These are phyloP conservation scores for Brassica cretica DNA, from an alignment of 345 rosid genomes.

Conservation along the genomic window DNA sequence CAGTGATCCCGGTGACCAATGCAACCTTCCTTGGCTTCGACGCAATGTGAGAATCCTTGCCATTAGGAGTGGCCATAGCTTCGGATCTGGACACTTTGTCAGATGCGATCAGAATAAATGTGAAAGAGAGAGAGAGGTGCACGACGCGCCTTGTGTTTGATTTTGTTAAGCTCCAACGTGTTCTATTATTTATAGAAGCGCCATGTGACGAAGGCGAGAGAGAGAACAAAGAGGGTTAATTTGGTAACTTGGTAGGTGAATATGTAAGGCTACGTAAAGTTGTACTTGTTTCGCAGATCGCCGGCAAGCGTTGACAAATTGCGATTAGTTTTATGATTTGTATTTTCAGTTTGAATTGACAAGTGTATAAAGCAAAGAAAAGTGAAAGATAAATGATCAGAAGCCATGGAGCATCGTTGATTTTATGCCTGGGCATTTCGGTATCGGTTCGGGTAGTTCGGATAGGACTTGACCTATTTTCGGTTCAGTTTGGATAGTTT, in stretches of 20 bases:
- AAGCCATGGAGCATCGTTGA: too few relatives aligned
- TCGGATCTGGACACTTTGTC: conserved; percentile 31
- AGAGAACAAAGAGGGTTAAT: neutral
- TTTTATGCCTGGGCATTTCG: too few relatives aligned
- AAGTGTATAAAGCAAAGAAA: neutral
- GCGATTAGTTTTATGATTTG: neutral
- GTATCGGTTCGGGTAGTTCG: too few relatives aligned
- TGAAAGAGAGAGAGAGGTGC: neutral
- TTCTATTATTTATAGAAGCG: neutral
- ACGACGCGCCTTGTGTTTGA: neutral
- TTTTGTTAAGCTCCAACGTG: neutral
- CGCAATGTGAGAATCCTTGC: conserved; percentile 38
- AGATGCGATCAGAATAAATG: neutral
- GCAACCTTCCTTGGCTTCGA: neutral
- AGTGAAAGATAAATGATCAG: too few relatives aligned
- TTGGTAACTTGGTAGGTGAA: neutral
- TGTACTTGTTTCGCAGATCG: neutral
- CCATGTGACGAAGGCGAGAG: too few relatives aligned
- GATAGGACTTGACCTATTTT: too few relatives aligned
- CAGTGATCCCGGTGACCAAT: neutral
- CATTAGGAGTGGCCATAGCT: conserved; percentile 37
- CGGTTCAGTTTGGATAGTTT: too few relatives aligned
- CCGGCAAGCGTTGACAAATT: neutral
- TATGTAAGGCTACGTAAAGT: neutral
- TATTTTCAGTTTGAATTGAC: neutral